Evolutionary conservation across 2,329 filamentous ascomycete species (phyloP), one percentile per base, ranked within the genome.

Genomic region (Verruconis gallopava): DNA sequence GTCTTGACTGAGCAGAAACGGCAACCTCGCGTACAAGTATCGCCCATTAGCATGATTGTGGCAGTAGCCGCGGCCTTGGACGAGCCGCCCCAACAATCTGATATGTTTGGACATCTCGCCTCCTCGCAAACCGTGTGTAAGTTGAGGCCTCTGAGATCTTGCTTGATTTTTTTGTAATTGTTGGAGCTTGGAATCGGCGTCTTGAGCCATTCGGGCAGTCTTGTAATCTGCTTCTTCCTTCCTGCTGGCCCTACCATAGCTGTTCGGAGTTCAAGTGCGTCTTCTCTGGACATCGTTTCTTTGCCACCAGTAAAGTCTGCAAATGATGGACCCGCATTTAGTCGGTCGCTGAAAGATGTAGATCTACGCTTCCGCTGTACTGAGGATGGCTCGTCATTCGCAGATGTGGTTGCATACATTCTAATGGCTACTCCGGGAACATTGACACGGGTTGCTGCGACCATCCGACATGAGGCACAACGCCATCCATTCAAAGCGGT

Each of bases 41-140:
- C 91, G 49, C 91, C 91, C 88, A 96, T 96, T 37, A 98, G 68
- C 91, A 98, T 98, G 62, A 98, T 96, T 9, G 91, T 98, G 2
- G 91, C 91, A 21, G 91, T 98, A 3, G 91, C 91, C 19, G 85
- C 81, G 50, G 77, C 80, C 67, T 94, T 94, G 60, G 81, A 77
- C 56, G 72, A 77, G 22, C 91, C 91, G 47, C 91, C 91, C 91
- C 91, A 98, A 68, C 91, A 98, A 60, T 96, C 89, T 48, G 82
- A 86, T 47, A 98, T 94, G 63, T 98, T 98, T 47, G 91, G 91
- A 63, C 91, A 98, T 50, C 86, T 77, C 1, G 91, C 91, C 66
- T 98, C 91, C 65, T 98, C 91, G 63, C 91, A 98, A 13, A 98
- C 91, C 44, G 32, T 37, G 18, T 38, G 14, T 44, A 98, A 69